These are phyloP conservation scores for Hibiscus trionum DNA, from an alignment of 345 rosid species.

Conservation along the genomic window DNA sequence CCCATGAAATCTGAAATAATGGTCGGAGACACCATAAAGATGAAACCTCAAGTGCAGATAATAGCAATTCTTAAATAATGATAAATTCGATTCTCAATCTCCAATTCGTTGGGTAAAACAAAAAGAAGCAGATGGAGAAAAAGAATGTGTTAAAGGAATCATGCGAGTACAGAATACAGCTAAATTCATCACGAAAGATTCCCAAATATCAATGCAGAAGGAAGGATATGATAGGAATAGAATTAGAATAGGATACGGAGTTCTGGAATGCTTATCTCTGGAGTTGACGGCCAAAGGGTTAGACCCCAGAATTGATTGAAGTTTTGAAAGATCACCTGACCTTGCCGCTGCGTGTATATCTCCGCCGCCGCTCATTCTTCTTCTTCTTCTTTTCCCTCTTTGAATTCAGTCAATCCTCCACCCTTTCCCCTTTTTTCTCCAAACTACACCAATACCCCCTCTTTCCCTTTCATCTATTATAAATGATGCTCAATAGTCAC, in stretches of 20 bases:
- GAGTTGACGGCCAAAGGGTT: slow-evolving; percentile 67
- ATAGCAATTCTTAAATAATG: background rate
- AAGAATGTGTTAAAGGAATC: background rate
- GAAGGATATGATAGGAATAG: slow-evolving; percentile 15
- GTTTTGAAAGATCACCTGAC: slow-evolving; percentile 65
- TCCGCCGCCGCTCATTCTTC: slow-evolving; percentile 16
- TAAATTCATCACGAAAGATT: background rate
- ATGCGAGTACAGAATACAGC: background rate
- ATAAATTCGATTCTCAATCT: background rate
- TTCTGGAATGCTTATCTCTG: slow-evolving; percentile 93
- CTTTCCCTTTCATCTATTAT: background rate
- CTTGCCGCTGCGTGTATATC: slow-evolving; percentile 84
- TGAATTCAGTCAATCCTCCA: background rate
- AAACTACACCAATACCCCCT: background rate
- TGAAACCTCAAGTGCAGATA: background rate
- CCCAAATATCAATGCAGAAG: background rate
- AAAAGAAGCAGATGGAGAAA: background rate
- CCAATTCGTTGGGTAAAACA: background rate
- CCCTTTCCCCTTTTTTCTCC: background rate
- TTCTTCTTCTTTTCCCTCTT: background rate
- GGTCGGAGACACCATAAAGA: background rate
- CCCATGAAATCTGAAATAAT: background rate
- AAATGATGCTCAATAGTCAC: background rate
- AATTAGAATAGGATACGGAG: slow-evolving; percentile 70
- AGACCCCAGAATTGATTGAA: slow-evolving; percentile 47